Conservation (phyloP, 768 basidiomycete genomes). For the Rhodotorula sphaerocarpa region DNA sequence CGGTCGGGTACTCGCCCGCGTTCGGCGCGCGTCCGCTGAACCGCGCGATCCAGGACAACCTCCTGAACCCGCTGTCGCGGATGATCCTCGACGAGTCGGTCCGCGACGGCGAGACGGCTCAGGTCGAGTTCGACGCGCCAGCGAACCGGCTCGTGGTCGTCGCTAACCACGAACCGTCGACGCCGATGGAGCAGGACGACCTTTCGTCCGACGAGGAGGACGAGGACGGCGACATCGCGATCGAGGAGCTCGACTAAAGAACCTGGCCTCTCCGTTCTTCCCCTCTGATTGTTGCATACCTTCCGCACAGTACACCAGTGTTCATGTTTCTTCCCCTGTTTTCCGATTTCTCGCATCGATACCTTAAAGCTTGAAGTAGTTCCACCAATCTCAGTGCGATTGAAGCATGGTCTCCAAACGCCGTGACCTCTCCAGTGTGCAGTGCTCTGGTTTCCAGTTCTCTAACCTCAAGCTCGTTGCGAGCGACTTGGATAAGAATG, state of each 20-base stretch:
- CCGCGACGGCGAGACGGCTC: constrained; percentile 68
- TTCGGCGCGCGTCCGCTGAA: constrained; percentile 91
- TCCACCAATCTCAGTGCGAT: too few relatives aligned
- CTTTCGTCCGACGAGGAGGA: constrained; percentile 53
- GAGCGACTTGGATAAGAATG: too few relatives aligned
- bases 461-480: too few relatives aligned
- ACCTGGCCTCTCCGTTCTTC: too few relatives aligned
- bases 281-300: too few relatives aligned
- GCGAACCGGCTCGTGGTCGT: constrained; percentile 67
- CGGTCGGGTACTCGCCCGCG: constrained; percentile 65
- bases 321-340: too few relatives aligned
- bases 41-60: constrained; percentile 79
- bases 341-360: too few relatives aligned
- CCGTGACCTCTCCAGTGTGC: too few relatives aligned
- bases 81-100: constrained; percentile 75
- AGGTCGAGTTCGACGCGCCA: constrained; percentile 69
- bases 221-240: constrained; percentile 22
- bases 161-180: constrained; percentile 67
- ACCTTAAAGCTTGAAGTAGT: too few relatives aligned
- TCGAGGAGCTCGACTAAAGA: constrained; percentile 32
- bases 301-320: too few relatives aligned
- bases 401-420: too few relatives aligned
- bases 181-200: constrained; percentile 57
- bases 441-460: too few relatives aligned
- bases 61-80: constrained; percentile 81